Conservation (phyloP, 2,329 filamentous ascomycete species). For the Verticillium nonalfalfae region DNA sequence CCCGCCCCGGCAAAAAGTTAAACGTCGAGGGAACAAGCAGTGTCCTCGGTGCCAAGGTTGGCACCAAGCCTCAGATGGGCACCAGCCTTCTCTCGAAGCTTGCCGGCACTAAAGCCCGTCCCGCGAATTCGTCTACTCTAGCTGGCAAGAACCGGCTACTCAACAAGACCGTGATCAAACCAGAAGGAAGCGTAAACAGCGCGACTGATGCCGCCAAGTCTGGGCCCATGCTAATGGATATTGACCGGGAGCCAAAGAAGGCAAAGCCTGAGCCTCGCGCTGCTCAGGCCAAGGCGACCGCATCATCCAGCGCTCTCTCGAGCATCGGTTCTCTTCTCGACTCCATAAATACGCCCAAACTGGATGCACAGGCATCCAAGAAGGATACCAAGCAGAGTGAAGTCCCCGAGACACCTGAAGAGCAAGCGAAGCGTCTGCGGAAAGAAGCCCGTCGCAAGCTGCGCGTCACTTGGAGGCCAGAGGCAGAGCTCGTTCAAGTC, state of each 20-base stretch:
- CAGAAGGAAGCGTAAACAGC: slow-evolving; percentile 12
- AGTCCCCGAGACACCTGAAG: slow-evolving; percentile 58
- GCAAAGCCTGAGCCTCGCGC: slow-evolving; percentile 23
- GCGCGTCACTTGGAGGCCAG: slow-evolving; percentile 65
- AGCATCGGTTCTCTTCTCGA: slow-evolving; percentile 50
- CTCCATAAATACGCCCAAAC: slow-evolving; percentile 37
- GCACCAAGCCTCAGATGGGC: slow-evolving; percentile 25
- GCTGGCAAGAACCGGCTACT: slow-evolving; percentile 41
- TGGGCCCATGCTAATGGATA: slow-evolving; percentile 7
- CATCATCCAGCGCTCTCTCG: slow-evolving; percentile 30
- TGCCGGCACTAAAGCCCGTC: slow-evolving; percentile 20
- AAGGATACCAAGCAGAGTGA: slow-evolving; percentile 33
- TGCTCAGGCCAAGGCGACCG: slow-evolving; percentile 20
- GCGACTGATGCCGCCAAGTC: background rate
- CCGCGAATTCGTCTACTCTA: slow-evolving; percentile 25
- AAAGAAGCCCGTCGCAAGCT: slow-evolving; percentile 67
- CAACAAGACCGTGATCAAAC: slow-evolving; percentile 28
- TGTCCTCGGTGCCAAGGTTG: slow-evolving; percentile 31
- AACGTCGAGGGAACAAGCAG: slow-evolving; percentile 30
- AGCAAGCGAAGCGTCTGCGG: slow-evolving; percentile 60
- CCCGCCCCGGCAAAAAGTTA: slow-evolving; percentile 33
- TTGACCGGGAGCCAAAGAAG: slow-evolving; percentile 10
- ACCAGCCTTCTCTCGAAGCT: slow-evolving; percentile 17
- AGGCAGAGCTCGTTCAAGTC: slow-evolving; percentile 58
- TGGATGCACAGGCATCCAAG: slow-evolving; percentile 30